Base-by-base conservation (phyloP, 768 basidiomycete genomes). In the Pleurotus djamor region DNA sequence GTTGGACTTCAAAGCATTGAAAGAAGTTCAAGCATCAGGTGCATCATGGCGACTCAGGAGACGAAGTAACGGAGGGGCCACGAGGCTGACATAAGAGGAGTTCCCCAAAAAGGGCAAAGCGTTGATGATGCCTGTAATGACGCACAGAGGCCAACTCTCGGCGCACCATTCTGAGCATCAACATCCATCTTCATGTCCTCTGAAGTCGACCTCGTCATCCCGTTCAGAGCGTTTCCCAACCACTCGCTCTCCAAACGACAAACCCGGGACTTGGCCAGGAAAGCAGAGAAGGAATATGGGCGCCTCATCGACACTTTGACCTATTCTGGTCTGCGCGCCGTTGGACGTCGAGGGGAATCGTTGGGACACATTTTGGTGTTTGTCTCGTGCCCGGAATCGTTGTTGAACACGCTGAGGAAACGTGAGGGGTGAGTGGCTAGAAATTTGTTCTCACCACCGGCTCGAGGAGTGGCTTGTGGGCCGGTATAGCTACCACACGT, bases 341-440 rank as follows among this genome's bases (percentile, higher is more conserved):
- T 90, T 1, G 91, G 90, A 8, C 78, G 91, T 60, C 78, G 87
- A 21, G 93, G 93, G n/a, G 88, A 89, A 66, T 80, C 81, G 8
- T 74, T 89, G 52, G 90, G 89, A 1, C 86, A 94, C 63, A 70
- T 95, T 5, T 75, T 95, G 4, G 74, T 96, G 5, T 85, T 97
- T 60, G 83, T 97, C 9, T 77, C 79, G 7, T 93, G 91, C 62
- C 85, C 89, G 0, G 75, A 81, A 44, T 75, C 76, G 37, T 80
- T 85, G 51, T 74, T 97, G 16, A 68, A 80, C 28, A 81, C 82
- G 48, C 79, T 96, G 7, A 83, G 90, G 0, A 84, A 84, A 61
- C 77, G 85, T 47, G 94, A 96, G 75, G 76, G 87, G 93, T 92
- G 67, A 67, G 87, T 72, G 47, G 21, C 21, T 28, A 28, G 21